Conservation (phyloP, 805 yeast species). For the Starmerella tilneyi region DNA sequence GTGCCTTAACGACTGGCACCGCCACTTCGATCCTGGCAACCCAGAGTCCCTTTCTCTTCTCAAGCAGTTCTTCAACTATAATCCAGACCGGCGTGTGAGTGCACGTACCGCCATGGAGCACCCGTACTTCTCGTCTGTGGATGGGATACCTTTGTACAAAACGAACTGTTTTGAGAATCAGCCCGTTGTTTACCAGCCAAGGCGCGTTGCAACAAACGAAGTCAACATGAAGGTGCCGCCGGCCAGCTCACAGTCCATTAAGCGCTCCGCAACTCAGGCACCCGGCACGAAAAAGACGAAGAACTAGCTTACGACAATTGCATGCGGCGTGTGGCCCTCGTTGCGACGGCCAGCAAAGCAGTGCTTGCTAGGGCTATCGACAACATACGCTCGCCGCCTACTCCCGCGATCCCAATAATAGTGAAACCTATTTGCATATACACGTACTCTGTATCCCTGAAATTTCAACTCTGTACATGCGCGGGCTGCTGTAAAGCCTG, state of each 20-base stretch:
- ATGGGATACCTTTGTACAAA: conserved; percentile 34
- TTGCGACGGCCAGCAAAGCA: too few species aligned
- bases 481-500: too few species aligned
- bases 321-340: too few species aligned
- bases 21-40: conserved; percentile 65
- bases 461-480: too few species aligned
- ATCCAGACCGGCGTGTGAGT: conserved; percentile 68
- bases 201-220: conserved; percentile 45
- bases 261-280: conserved; percentile 6
- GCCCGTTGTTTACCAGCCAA: conserved; percentile 63
- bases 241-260: conserved; percentile 3
- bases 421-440: not conserved
- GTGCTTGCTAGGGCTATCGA: too few species aligned
- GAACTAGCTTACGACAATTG: not conserved
- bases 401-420: too few species aligned
- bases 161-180: conserved; percentile 74
- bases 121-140: conserved; percentile 57
- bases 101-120: conserved; percentile 70
- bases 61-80: conserved; percentile 60
- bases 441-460: not conserved
- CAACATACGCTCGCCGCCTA: too few species aligned
- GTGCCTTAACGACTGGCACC: conserved; percentile 76
- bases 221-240: conserved; percentile 21
- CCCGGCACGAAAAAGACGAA: conserved; percentile 7
- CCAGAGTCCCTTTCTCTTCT: conserved; percentile 58